Percentiles rank a stretch among this genome's conserved stretches.
Conservation (phyloP, 2,329 filamentous ascomycete species). For the Colletotrichum caudatum region DNA sequence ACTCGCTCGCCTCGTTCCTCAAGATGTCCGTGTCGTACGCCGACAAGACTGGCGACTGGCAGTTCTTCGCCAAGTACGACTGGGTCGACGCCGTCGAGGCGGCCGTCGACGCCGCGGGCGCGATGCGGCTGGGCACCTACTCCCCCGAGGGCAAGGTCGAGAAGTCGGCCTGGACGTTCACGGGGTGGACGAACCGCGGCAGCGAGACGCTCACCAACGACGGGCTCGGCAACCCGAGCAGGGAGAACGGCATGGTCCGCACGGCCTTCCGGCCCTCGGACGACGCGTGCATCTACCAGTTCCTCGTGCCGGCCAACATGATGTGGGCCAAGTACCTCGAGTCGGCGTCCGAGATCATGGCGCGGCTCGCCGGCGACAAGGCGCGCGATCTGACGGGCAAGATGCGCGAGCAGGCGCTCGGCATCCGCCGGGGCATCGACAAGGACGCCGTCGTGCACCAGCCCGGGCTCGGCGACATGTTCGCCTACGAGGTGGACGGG, state of each 20-base stretch:
- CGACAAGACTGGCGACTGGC: conserved; percentile 74
- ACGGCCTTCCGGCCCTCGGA: conserved; percentile 90
- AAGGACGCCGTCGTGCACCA: conserved; percentile 74
- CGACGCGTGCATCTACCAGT: conserved; percentile 85
- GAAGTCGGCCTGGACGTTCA: conserved; percentile 79
- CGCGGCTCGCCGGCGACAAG: conserved; percentile 56
- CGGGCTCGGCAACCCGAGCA: conserved; percentile 85
- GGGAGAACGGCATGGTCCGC: conserved; percentile 83
- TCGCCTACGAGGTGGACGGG: conserved; percentile 82
- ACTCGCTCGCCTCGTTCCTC: conserved; percentile 89
- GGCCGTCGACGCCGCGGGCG: conserved; percentile 75
- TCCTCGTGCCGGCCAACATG: conserved; percentile 91
- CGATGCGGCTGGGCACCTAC: conserved; percentile 82
- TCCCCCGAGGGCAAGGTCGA: conserved; percentile 67
- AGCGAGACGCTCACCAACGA: conserved; percentile 85
- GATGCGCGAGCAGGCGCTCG: conserved; percentile 70
- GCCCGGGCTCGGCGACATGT: conserved; percentile 72
- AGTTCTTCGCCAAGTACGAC: conserved; percentile 75
- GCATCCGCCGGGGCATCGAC: conserved; percentile 76
- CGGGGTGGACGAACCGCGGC: conserved; percentile 76
- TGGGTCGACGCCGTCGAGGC: conserved; percentile 81
- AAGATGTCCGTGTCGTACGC: conserved; percentile 83
- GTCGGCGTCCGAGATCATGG: conserved; percentile 60
- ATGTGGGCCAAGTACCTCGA: conserved; percentile 77
- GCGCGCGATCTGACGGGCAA: conserved; percentile 58